These are phyloP conservation scores for Ceriops tagal DNA, from an alignment of 345 rosid genomes.

Conservation along the genomic window DNA sequence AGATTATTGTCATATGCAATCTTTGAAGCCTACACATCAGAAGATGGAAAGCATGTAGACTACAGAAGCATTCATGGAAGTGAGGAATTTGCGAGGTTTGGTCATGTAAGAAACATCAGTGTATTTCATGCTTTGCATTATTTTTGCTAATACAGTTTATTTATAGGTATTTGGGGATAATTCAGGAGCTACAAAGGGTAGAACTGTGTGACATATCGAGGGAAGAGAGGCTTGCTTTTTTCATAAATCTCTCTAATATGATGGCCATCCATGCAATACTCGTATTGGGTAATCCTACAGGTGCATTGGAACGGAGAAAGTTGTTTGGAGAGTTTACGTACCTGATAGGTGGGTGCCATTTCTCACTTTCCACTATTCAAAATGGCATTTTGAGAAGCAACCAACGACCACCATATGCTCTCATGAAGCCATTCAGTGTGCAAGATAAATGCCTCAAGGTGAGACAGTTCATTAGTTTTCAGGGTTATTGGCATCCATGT, in stretches of 20 bases:
- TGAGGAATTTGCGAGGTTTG: constrained; percentile 90
- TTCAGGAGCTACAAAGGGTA: constrained; percentile 81
- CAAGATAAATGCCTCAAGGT: constrained; percentile 70
- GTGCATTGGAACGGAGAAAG: constrained; percentile 65
- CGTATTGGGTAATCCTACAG: constrained; percentile 64
- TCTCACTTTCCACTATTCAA: constrained; percentile 79
- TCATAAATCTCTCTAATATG: constrained; percentile 81
- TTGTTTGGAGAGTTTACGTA: constrained; percentile 74
- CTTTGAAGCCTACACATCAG: constrained; percentile 69
- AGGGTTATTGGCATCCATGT: background rate
- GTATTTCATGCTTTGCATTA: too few relatives aligned
- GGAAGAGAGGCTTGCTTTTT: constrained; percentile 83
- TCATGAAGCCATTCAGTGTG: constrained; percentile 68
- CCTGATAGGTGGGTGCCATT: constrained; percentile 66
- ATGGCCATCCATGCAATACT: constrained; percentile 83
- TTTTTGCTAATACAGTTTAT: background rate
- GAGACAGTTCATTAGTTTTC: constrained; percentile 4
- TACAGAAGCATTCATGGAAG: constrained; percentile 89
- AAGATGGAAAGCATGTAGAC: constrained; percentile 79
- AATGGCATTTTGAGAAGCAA: constrained; percentile 80
- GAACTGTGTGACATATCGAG: constrained; percentile 57
- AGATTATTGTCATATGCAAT: constrained; percentile 58
- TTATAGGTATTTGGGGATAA: constrained; percentile 63
- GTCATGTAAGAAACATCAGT: background rate
- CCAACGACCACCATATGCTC: constrained; percentile 76